These are phyloP conservation scores for Tephrocybe sp. DNA, from an alignment of 768 basidiomycete species.

Conservation along the genomic window DNA sequence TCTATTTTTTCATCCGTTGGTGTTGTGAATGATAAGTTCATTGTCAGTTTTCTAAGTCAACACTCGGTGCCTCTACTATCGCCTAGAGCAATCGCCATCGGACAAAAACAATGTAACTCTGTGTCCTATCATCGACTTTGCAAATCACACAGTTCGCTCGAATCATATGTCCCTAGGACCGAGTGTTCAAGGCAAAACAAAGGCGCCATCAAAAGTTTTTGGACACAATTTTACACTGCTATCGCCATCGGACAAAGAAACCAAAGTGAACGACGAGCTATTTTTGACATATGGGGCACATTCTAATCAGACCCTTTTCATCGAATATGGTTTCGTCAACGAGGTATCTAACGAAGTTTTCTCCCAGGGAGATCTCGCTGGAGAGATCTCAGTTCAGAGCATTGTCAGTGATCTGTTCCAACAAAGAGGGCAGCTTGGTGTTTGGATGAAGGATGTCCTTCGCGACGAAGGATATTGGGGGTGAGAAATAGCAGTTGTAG, in stretches of 20 bases:
- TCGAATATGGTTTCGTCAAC: constrained; percentile 89
- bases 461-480: constrained; percentile 78
- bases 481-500: constrained; percentile 39
- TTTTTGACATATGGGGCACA: constrained; percentile 80
- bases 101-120: constrained; percentile 80
- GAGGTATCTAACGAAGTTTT: constrained; percentile 24
- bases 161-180: constrained; percentile 42
- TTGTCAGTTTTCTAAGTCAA: constrained; percentile 56
- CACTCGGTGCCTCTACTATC: constrained; percentile 84
- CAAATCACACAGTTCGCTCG: constrained; percentile 61
- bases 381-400: constrained; percentile 64
- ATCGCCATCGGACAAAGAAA: constrained; percentile 39
- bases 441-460: constrained; percentile 51
- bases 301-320: constrained; percentile 71
- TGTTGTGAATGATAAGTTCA: constrained; percentile 1
- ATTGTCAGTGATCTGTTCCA: constrained; percentile 50
- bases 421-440: constrained; percentile 33
- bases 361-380: constrained; percentile 27
- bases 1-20: constrained; percentile 8
- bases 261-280: constrained; percentile 61
- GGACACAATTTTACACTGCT: constrained; percentile 50
- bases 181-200: constrained; percentile 33
- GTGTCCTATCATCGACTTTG: constrained; percentile 89
- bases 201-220: constrained; percentile 29
- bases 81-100: constrained; percentile 42